phyloP scores from a whole-genome alignment of 768 basidiomycete genomes.

The Rhodotorula taiwanensis region DNA sequence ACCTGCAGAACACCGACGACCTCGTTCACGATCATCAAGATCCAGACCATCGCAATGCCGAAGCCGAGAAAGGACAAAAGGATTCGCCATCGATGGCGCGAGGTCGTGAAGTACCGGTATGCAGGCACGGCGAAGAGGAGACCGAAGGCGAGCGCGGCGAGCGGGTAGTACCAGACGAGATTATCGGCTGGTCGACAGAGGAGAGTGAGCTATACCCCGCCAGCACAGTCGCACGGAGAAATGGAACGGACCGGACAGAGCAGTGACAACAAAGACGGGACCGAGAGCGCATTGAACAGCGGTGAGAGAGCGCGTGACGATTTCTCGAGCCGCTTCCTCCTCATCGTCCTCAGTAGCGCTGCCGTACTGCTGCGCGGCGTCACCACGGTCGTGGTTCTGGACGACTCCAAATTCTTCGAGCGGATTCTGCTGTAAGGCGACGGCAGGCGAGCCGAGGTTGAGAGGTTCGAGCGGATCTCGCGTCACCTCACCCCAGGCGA shows the following conservation, averaged over 20 bases:
- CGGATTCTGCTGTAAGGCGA: neutral
- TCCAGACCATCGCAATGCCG: conserved; percentile 85
- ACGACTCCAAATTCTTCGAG: conserved; percentile 13
- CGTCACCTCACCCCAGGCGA: conserved; percentile 5
- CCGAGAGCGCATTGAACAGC: conserved; percentile 75
- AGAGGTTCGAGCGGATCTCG: conserved; percentile 4
- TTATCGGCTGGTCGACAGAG: conserved; percentile 20
- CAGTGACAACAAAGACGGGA: conserved; percentile 65
- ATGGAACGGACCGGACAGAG: conserved; percentile 68
- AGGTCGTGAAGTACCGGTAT: conserved; percentile 56
- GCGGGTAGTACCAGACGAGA: conserved; percentile 49
- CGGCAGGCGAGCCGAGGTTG: neutral
- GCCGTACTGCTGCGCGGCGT: neutral
- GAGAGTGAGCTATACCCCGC: too few species aligned
- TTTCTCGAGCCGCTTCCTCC: conserved; percentile 26
- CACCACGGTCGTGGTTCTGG: neutral
- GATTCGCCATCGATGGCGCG: conserved; percentile 53
- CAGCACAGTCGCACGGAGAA: too few species aligned
- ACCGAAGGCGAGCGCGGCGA: conserved; percentile 57
- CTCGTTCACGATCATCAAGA: conserved; percentile 95
- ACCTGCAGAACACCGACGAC: conserved; percentile 86
- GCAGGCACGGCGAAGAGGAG: conserved; percentile 55
- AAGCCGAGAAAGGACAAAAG: conserved; percentile 85
- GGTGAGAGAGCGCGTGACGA: conserved; percentile 62
- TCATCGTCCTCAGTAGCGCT: conserved; percentile 18